Conservation (phyloP, 2,329 filamentous ascomycete species). For the Neopestalotiopsis rosae region DNA sequence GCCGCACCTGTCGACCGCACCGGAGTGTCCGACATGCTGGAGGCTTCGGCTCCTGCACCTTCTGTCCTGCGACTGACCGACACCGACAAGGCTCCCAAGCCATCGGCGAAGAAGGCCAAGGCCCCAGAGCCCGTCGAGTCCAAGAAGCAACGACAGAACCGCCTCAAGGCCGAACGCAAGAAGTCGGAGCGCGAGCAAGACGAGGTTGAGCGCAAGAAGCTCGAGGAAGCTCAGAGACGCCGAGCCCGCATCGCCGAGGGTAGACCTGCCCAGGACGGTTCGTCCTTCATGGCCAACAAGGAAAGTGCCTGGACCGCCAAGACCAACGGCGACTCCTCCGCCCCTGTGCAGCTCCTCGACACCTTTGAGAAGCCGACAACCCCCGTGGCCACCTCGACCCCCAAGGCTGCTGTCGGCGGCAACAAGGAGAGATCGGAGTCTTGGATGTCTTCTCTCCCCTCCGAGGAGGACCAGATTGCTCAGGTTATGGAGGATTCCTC, state of each 20-base stretch:
- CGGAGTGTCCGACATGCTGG: conserved; percentile 91
- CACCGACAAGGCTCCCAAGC: conserved; percentile 60
- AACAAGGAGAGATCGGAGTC: conserved; percentile 40
- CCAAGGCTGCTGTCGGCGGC: conserved; percentile 36
- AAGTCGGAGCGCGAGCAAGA: conserved; percentile 77
- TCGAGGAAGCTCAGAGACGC: conserved; percentile 84
- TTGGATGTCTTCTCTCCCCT: conserved; percentile 59
- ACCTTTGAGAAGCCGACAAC: conserved; percentile 51
- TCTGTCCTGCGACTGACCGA: conserved; percentile 81
- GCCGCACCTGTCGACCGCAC: conserved; percentile 61
- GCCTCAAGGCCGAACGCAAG: conserved; percentile 82
- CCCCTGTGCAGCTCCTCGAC: conserved; percentile 57
- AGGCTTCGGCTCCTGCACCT: conserved; percentile 70
- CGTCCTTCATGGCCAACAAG: conserved; percentile 55
- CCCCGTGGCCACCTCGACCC: conserved; percentile 39
- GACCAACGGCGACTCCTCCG: conserved; percentile 38
- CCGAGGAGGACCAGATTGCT: conserved; percentile 65
- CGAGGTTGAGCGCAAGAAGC: conserved; percentile 76
- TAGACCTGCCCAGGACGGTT: conserved; percentile 81
- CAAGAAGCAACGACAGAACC: conserved; percentile 96
- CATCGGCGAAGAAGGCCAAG: conserved; percentile 67
- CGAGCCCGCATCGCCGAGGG: conserved; percentile 83
- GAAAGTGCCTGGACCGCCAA: conserved; percentile 48
- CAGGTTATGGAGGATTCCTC: conserved; percentile 59
- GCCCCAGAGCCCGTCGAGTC: conserved; percentile 73